A percentile compares a stretch with the other conserved stretches of the same genome.
These are phyloP conservation scores for Linnemannia zychae DNA, from an alignment of 192 early-diverging fungal species.

Conservation along the genomic window DNA sequence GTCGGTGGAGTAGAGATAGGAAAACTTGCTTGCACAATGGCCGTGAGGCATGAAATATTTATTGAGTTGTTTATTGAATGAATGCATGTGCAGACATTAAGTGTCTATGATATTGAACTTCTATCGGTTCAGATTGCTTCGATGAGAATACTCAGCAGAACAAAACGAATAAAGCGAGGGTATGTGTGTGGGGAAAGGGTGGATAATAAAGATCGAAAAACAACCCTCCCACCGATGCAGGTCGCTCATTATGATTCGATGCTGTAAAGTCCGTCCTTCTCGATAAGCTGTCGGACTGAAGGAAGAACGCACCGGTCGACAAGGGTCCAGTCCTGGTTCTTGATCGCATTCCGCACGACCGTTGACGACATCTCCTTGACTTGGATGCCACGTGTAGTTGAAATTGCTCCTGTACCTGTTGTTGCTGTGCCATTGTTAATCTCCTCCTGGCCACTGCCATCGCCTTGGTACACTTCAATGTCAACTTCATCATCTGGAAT, in stretches of 20 bases:
- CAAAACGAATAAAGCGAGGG: neutral
- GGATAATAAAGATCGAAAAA: neutral
- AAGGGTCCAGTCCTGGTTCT: slow-evolving; percentile 35
- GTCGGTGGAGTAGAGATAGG: neutral
- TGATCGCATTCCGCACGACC: slow-evolving; percentile 45
- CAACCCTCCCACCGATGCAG: neutral
- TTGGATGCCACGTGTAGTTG: slow-evolving; percentile 8
- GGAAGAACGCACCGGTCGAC: slow-evolving; percentile 34
- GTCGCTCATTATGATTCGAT: neutral
- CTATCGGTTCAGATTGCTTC: neutral
- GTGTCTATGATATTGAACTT: too few species aligned
- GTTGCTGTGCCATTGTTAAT: too few species aligned
- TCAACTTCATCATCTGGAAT: slow-evolving; percentile 24
- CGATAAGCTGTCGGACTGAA: slow-evolving; percentile 29
- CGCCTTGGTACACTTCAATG: too few species aligned
- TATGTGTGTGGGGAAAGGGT: neutral
- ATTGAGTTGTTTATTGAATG: too few species aligned
- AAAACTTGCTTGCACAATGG: neutral
- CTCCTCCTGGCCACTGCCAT: neutral
- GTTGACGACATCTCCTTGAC: slow-evolving; percentile 53
- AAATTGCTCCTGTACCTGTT: too few species aligned
- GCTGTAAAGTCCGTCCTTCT: slow-evolving; percentile 33
- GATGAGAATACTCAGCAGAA: neutral
- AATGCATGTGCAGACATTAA: too few species aligned
- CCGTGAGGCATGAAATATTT: too few species aligned